These are phyloP conservation scores for Suhomyces ambrosiae DNA, from an alignment of 1,139 yeast genomes.

Conservation along the genomic window DNA sequence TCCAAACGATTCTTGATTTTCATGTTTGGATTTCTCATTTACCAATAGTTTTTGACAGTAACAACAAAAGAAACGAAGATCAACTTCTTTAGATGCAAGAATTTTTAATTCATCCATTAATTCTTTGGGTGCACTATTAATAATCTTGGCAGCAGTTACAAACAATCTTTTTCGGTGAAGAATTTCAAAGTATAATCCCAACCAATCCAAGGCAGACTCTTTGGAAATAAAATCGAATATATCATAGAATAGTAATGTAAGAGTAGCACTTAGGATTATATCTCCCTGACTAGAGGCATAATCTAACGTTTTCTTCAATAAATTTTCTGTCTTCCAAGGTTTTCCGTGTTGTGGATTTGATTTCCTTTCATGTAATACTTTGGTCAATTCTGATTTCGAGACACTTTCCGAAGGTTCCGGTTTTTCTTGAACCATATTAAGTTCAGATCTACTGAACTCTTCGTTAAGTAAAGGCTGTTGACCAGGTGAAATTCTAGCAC, in stretches of 20 bases:
- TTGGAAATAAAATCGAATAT: conserved; percentile 25
- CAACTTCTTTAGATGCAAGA: conserved; percentile 55
- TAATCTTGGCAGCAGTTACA: conserved; percentile 58
- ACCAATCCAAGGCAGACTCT: conserved; percentile 52
- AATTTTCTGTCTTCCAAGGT: conserved; percentile 37
- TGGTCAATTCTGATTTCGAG: conserved; percentile 35
- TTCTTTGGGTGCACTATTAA: conserved; percentile 47
- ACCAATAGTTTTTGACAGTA: conserved; percentile 63
- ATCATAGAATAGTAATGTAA: conserved; percentile 58
- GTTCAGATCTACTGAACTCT: conserved; percentile 9
- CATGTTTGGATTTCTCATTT: conserved; percentile 59
- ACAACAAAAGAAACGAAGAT: conserved; percentile 67
- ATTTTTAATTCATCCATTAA: conserved; percentile 43
- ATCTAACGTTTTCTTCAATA: conserved; percentile 47
- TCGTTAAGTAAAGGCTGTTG: conserved; percentile 7
- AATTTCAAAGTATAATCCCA: conserved; percentile 58
- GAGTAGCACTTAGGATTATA: conserved; percentile 59
- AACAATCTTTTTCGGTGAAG: conserved; percentile 57
- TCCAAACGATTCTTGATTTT: conserved; percentile 45
- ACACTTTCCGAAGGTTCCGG: conserved; percentile 1
- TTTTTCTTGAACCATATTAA: conserved; percentile 17
- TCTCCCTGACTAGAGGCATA: conserved; percentile 68
- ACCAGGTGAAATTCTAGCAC: conserved; percentile 11
- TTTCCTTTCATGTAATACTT: conserved; percentile 25
- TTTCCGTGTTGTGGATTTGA: conserved; percentile 11